phyloP scores from a whole-genome alignment of 805 yeast species.

The Candida maltosa region DNA sequence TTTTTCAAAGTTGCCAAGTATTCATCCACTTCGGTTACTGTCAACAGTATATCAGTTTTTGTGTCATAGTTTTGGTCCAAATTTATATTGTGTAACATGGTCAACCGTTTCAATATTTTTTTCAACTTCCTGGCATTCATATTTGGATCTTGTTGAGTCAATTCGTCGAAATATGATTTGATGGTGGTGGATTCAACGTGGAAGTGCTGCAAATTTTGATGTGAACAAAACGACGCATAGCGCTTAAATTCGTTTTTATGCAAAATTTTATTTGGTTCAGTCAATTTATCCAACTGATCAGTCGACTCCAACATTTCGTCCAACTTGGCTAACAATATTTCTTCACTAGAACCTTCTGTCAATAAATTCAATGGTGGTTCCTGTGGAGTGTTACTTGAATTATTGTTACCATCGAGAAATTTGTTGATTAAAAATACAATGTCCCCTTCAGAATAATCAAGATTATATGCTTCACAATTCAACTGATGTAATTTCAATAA shows the following conservation, averaged over 20 bases:
- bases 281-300: slow-evolving; percentile 4
- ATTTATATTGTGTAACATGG: slow-evolving; percentile 7
- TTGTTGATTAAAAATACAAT: slow-evolving; percentile 6
- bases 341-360: not conserved
- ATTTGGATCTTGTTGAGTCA: slow-evolving; percentile 3
- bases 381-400: not conserved
- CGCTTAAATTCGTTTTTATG: slow-evolving; percentile 7
- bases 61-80: no score
- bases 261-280: slow-evolving; percentile 6
- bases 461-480: slow-evolving; percentile 7
- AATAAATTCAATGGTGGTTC: not conserved
- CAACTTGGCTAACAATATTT: slow-evolving; percentile 3
- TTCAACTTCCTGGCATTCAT: slow-evolving; percentile 5
- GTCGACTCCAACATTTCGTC: slow-evolving; percentile 6
- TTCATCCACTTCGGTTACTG: no score
- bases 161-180: slow-evolving; percentile 3
- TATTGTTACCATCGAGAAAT: not conserved
- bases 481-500: slow-evolving; percentile 10
- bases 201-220: slow-evolving; percentile 7
- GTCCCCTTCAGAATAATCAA: slow-evolving; percentile 9
- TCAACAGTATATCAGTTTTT: no score
- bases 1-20: no score
- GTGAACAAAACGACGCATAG: slow-evolving; percentile 8
- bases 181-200: slow-evolving; percentile 6
- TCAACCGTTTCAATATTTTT: slow-evolving; percentile 7